These are phyloP conservation scores for Anthostomella pinea DNA, from an alignment of 2,329 filamentous ascomycete species.

Conservation along the genomic window DNA sequence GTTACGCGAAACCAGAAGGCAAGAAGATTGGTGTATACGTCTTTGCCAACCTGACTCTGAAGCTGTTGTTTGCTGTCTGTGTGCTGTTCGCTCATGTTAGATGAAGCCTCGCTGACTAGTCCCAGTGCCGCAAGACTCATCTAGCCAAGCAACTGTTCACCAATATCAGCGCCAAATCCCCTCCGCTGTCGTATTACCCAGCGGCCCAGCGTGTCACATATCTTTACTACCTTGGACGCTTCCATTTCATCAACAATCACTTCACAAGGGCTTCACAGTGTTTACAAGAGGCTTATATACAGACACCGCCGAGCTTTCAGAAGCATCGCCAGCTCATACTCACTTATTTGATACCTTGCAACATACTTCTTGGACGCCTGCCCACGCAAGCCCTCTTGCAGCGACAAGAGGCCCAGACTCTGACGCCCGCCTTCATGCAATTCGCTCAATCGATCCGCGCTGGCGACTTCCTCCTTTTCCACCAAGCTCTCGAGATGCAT, in stretches of 20 bases:
- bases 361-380: slow-evolving; percentile 81
- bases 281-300: slow-evolving; percentile 75
- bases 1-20: slow-evolving; percentile 69
- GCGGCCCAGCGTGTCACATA: slow-evolving; percentile 87
- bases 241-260: slow-evolving; percentile 81
- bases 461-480: slow-evolving; percentile 74
- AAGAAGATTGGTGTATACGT: slow-evolving; percentile 87
- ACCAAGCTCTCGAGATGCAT: slow-evolving; percentile 61
- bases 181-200: slow-evolving; percentile 77
- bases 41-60: slow-evolving; percentile 86
- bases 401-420: slow-evolving; percentile 65
- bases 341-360: slow-evolving; percentile 77
- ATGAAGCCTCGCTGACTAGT: slow-evolving; percentile 8
- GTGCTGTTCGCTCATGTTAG: not conserved
- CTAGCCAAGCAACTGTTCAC: slow-evolving; percentile 85
- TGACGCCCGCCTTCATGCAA: slow-evolving; percentile 67
- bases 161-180: slow-evolving; percentile 80
- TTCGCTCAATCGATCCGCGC: slow-evolving; percentile 69
- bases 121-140: slow-evolving; percentile 72
- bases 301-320: slow-evolving; percentile 59
- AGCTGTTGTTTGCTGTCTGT: slow-evolving; percentile 76
- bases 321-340: slow-evolving; percentile 78
- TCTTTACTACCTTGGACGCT: slow-evolving; percentile 90
- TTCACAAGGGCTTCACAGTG: slow-evolving; percentile 74
- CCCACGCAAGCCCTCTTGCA: slow-evolving; percentile 65